Base-by-base conservation (phyloP, 2,329 filamentous ascomycete species). In the Talaromyces sp. region DNA sequence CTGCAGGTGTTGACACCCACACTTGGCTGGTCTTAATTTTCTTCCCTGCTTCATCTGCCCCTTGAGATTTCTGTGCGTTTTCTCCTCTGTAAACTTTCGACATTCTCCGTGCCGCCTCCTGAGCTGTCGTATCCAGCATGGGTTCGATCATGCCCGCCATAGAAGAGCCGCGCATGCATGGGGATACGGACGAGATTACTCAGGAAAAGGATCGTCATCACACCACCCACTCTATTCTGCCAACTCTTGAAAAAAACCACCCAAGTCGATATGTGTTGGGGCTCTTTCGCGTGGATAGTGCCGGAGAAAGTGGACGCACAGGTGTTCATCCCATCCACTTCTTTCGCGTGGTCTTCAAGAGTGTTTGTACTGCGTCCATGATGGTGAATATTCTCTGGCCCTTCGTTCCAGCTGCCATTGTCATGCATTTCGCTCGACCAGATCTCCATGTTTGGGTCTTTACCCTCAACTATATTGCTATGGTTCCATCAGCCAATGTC, bases 401-500 rank as follows among this genome's bases (percentile, higher is more conserved):
- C 4, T 78, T 89, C 55, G 88, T 91, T 2, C 87, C 88, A 6
- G 84, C 83, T 27, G 88, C 87, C 16, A 85, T 91, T 60, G 85
- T 79, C n/a, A 75, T 89, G 48, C 76, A 83, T 57, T 85, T 83
- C 58, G 78, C 78, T 40, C 75, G 76, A 17, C 78, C 78, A 0
- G 77, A 86, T 20, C 73, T 80, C 53, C 79, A 88, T 61, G 73
- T 89, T 1, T 80, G 82, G 70, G 83, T 86, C 48, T 91, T 91
- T 72, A 78, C 82, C 46, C 79, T 89, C 52, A 86, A 86, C 43
- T 91, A 91, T 67, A 82, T 91, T 55, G 87, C 87, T 61, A 91
- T 91, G 86, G 78, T 91, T 1, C 89, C 88, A 0, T 85, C 86
- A 43, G 89, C 88, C 51, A 91, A 91, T 64, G 70, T 90, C 52